Base-by-base conservation (phyloP, 331 rosid genomes). In the Cydonia oblonga region DNA sequence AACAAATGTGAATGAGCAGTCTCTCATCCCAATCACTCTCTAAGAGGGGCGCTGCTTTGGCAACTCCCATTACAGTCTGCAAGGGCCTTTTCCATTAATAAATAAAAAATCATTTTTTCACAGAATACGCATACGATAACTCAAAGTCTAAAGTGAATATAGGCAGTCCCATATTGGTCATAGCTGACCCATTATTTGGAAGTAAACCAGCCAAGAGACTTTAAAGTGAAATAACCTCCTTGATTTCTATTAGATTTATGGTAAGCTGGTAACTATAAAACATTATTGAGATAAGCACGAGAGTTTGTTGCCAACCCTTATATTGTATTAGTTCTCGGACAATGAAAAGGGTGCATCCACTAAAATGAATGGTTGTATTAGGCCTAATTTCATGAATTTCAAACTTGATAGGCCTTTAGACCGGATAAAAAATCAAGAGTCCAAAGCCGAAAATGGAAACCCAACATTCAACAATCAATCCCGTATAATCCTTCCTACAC, bases 1-100 rank as follows among this genome's bases (percentile, higher is more conserved):
- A 89, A 80, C 85, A 86, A 57, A 89, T 84, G 81, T 93, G 96
- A 79, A 93, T 78, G 71, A 93, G 96, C 70, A 93, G 74, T 77
- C 96, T 87, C 79, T 87, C 96, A 52, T 81, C 88, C 88, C 78
- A 79, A 59, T 85, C 91, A 80, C 18, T 69, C 70, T 58, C 88
- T 28, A 70, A 75, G 68, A 80, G 28, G 2, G 91, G 86, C 1
- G 96, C 87, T 52, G 96, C 96, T 52, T 89, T 92, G 72, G 96
- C 89, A 72, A 89, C 92, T 58, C 79, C 91, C 68, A 86, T 89
- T 79, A 89, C 75, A 3, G 98, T 81, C 96, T 93, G 75, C 81
- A 87, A 29, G 26, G 29, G 73, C 44, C 62, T 10, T 51, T 65
- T 52, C 68, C 42, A 44, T 78, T 64, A 53, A 65, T 33, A 40